Evolutionary conservation across 441 rosid genomes (phyloP), one percentile per base, ranked within the genome.

Genomic region (Populus hybrid): DNA sequence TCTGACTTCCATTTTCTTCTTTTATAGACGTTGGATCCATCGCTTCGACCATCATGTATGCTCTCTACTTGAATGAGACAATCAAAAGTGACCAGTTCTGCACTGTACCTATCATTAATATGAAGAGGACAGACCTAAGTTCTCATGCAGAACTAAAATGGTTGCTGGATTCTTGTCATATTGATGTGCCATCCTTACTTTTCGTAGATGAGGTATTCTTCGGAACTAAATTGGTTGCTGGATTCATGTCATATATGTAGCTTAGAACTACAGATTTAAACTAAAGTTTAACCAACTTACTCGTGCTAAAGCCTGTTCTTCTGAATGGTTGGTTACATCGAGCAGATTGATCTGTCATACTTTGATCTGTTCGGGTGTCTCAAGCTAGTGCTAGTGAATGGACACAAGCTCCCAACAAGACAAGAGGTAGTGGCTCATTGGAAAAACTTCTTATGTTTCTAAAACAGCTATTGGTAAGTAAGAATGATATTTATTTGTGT

Each of bases 311-410:
- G 53, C 1, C 16, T 42, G 53, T 1, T 42, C 53, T 42, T 42
- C 53, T 68, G 72, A 40, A 75, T 56, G 8, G 66, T 56, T 50
- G 56, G 56, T 69, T 72, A 72, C 68, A 11, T 74, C 79, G 78
- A 67, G 70, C 93, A 91, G 94, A 84, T 89, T 75, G 93, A 91
- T 61, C 84, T 89, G 23, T 84, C 88, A 50, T 91, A 91, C 82
- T 87, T 85, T 78, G 83, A 89, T 77, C 85, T 91, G 61, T 87
- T 81, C 77, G 94, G 93, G 68, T 84, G 90, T 73, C 91, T 91
- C 61, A 86, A 86, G 82, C 81, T 91, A 61, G 93, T 88, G 77
- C 84, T 89, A 38, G 33, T 91, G 45, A 85, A 85, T 79, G 86
- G 88, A 38, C 78, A 83, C 73, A 88, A 85, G 84, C 85, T 91